These are phyloP conservation scores for Globisporangium rhizosaccharum DNA, from an alignment of 352 stramenopile species.

Conservation along the genomic window DNA sequence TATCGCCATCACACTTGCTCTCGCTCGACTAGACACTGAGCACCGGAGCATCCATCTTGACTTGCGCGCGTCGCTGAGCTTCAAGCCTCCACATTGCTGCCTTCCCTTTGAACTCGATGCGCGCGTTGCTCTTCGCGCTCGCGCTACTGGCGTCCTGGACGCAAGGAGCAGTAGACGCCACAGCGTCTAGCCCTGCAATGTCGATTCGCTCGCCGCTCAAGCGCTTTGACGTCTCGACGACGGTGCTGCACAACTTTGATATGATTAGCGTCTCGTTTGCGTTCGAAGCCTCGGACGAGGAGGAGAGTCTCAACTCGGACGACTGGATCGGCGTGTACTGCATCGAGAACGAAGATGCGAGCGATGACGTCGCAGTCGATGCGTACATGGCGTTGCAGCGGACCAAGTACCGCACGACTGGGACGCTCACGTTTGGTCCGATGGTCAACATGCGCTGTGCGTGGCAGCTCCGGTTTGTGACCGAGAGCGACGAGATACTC, in stretches of 20 bases:
- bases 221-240: conserved; percentile 8
- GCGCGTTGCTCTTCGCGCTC: not conserved
- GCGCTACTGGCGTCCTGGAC: not conserved
- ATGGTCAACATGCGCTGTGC: conserved; percentile 27
- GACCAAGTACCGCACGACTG: not conserved
- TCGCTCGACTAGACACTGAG: too few species aligned
- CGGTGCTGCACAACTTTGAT: conserved; percentile 26
- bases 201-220: conserved; percentile 9
- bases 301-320: conserved; percentile 9
- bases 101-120: not conserved
- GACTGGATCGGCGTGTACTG: conserved; percentile 16
- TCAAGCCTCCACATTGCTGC: not conserved
- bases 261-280: conserved; percentile 27
- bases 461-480: conserved; percentile 28
- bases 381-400: conserved; percentile 13
- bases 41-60: too few species aligned
- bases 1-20: too few species aligned
- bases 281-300: conserved; percentile 4
- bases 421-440: conserved; percentile 13
- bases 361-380: not conserved
- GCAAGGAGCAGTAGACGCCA: not conserved
- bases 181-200: not conserved
- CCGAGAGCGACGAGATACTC: conserved; percentile 22
- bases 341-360: conserved; percentile 7
- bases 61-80: not conserved